These are phyloP conservation scores for Trypanosoma mega DNA, from an alignment of 208 protist species.

Conservation along the genomic window DNA sequence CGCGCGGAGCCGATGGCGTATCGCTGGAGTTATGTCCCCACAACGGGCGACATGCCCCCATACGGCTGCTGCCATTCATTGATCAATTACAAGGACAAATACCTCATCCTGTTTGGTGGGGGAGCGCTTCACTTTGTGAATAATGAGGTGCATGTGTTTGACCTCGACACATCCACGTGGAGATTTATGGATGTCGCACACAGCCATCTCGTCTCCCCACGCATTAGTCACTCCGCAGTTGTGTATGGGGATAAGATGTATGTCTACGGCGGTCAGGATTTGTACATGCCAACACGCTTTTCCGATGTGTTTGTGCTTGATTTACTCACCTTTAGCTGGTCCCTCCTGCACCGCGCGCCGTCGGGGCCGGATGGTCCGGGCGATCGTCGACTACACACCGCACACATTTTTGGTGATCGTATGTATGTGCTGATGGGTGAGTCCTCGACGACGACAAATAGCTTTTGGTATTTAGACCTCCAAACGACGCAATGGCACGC, in stretches of 20 bases:
- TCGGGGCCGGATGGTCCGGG: constrained; percentile 63
- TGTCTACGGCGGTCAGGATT: constrained; percentile 79
- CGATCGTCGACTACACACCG: constrained; percentile 64
- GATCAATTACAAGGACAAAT: constrained; percentile 68
- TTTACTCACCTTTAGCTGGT: constrained; percentile 71
- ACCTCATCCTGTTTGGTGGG: constrained; percentile 78
- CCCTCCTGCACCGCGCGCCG: constrained; percentile 43
- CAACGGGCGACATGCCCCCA: constrained; percentile 35
- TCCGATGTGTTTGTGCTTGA: constrained; percentile 74
- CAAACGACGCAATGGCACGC: constrained; percentile 42
- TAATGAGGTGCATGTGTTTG: constrained; percentile 62
- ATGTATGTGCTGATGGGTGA: constrained; percentile 87
- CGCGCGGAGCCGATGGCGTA: constrained; percentile 15
- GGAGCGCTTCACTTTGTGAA: constrained; percentile 39
- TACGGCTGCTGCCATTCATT: constrained; percentile 74
- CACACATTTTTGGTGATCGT: constrained; percentile 49
- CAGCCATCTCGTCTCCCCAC: constrained; percentile 42
- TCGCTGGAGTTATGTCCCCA: constrained; percentile 26
- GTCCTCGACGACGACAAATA: constrained; percentile 16
- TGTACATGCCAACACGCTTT: constrained; percentile 39
- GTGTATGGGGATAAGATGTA: constrained; percentile 82
- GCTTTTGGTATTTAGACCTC: constrained; percentile 75
- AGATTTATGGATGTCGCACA: constrained; percentile 34
- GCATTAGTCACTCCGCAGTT: constrained; percentile 65
- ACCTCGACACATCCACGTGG: constrained; percentile 47